phyloP scores from a whole-genome alignment of 768 basidiomycete genomes.

The Sarcomyxa edulis region DNA sequence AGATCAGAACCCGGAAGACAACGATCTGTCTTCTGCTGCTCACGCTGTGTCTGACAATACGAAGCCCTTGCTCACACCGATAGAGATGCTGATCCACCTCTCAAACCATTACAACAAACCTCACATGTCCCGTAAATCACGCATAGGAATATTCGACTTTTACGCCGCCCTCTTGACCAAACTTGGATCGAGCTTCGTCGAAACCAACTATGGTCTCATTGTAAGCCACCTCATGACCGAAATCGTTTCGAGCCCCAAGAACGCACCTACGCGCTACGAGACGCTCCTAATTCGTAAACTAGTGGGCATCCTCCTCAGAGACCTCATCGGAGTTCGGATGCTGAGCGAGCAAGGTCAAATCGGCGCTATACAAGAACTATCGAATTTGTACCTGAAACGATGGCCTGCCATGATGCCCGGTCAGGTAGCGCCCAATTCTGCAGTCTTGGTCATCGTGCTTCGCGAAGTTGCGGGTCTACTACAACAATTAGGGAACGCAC shows the following conservation, averaged over 20 bases:
- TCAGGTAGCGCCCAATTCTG: slow-evolving; percentile 59
- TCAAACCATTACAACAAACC: slow-evolving; percentile 79
- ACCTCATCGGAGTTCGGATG: slow-evolving; percentile 84
- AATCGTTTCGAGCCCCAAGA: slow-evolving; percentile 59
- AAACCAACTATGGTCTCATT: slow-evolving; percentile 77
- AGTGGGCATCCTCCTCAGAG: slow-evolving; percentile 73
- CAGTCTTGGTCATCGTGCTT: slow-evolving; percentile 68
- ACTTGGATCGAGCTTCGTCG: slow-evolving; percentile 75
- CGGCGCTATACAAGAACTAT: slow-evolving; percentile 80
- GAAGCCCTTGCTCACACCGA: slow-evolving; percentile 65
- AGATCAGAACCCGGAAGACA: slow-evolving; percentile 53
- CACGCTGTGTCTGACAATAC: slow-evolving; percentile 46
- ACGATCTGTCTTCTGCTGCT: slow-evolving; percentile 38
- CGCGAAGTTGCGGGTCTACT: slow-evolving; percentile 83
- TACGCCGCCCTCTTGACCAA: slow-evolving; percentile 73
- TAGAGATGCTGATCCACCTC: slow-evolving; percentile 80
- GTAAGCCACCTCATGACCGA: slow-evolving; percentile 76
- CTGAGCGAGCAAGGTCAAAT: slow-evolving; percentile 94
- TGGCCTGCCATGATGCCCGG: slow-evolving; percentile 95
- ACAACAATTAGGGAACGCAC: slow-evolving; percentile 88
- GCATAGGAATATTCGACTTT: slow-evolving; percentile 86
- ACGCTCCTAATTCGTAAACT: slow-evolving; percentile 64
- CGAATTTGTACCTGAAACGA: slow-evolving; percentile 75
- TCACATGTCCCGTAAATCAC: slow-evolving; percentile 58
- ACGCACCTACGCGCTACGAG: slow-evolving; percentile 62